Evolutionary conservation across 2,329 filamentous ascomycete genomes (phyloP), one percentile per base, ranked within the genome.

Genomic region (Fusarium annulatum): DNA sequence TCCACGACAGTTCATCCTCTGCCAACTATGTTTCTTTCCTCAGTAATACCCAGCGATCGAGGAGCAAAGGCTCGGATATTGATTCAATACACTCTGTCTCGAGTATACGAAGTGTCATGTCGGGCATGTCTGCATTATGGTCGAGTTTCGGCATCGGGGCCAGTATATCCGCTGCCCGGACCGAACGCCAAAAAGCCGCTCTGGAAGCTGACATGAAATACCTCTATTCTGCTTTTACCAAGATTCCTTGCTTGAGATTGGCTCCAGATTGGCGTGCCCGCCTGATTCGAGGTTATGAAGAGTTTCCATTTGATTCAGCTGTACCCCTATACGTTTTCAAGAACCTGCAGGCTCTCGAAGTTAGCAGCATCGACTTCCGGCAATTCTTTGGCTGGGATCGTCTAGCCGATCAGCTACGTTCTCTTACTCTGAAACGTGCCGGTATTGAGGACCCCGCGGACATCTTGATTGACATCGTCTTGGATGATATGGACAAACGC

Each of bases 381-480:
- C 95, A 97, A 77, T 98, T 98, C 84, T 97, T 95, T 83, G 96
- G 96, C 65, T 99, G 96, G 96, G 96, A 99, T 81, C 91, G 93
- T 66, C 85, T 98, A 63, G 93, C 96, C 14, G 96, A 99, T 80
- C 95, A 98, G 81, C 85, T 99, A 71, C 92, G 95, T 67, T 97
- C 94, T 71, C 86, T 99, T 73, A 96, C 94, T 5, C 86, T 99
- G 73, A 97, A 95, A 84, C 91, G 95, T 76, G 96, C 94, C 62
- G 91, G 92, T 72, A 88, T 99, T 49, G 95, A 98, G 72, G 95
- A 99, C 79, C 94, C 94, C 7, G 92, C 92, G 23, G 96, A 98
- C 80, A 89, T 99, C 43, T 86, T 98, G 53, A 94, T 96, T 72
- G 93, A 97, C 77, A 97, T 99, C 76, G 95, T 99, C 33, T 85